Conservation (phyloP, 2,329 filamentous ascomycete genomes). For the Aspergillus sp. region DNA sequence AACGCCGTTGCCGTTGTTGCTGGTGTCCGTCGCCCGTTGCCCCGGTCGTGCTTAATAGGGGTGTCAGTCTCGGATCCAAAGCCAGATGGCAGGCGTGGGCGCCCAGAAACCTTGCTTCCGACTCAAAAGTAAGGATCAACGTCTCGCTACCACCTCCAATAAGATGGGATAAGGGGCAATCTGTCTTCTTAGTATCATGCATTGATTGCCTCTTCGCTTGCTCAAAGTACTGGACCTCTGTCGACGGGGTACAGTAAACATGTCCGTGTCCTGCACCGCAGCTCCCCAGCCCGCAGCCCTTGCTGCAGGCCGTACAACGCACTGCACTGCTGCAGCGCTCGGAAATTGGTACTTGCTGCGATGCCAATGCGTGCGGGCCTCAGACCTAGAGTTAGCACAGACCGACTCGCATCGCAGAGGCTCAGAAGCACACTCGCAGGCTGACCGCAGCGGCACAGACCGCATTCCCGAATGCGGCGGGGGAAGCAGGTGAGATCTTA, state of each 20-base stretch:
- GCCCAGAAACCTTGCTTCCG: not conserved
- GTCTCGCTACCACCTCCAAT: no score
- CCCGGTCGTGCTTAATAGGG: not conserved
- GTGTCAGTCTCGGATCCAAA: no score
- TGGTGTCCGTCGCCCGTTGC: not conserved
- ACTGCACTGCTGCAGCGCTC: not conserved
- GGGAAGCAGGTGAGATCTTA: not conserved
- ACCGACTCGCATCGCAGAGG: not conserved
- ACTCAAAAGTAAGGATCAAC: no score
- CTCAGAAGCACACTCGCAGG: not conserved
- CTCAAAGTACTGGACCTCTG: not conserved
- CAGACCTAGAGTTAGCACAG: not conserved
- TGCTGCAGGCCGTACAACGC: not conserved
- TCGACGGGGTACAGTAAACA: not conserved
- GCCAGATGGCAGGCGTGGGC: not conserved
- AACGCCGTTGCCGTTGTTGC: not conserved
- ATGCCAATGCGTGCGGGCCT: not conserved
- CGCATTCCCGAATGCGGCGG: not conserved
- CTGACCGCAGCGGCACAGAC: not conserved
- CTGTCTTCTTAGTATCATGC: no score
- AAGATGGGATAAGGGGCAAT: no score
- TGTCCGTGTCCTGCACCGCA: not conserved
- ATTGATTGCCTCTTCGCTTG: no score
- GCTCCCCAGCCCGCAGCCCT: not conserved
- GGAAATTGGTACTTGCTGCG: not conserved